These are phyloP conservation scores for Trichophyton benhamiae DNA, from an alignment of 2,329 filamentous ascomycete genomes.

Conservation along the genomic window DNA sequence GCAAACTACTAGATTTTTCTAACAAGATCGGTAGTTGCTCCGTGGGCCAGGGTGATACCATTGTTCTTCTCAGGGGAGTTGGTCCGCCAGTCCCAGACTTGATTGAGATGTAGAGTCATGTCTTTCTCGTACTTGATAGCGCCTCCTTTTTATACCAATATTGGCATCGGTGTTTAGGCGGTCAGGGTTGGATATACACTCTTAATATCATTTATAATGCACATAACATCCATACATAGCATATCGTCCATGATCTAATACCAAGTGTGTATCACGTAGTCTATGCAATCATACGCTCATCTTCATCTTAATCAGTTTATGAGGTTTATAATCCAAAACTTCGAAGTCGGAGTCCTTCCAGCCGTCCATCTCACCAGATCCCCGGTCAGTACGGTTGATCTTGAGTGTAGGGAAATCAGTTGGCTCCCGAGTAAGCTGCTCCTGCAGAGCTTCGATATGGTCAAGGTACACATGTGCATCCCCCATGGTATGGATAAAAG, in stretches of 20 bases:
- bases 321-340: slow-evolving; percentile 76
- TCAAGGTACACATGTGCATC: slow-evolving; percentile 96
- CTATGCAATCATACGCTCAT: slow-evolving; percentile 63
- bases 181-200: not conserved
- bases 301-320: slow-evolving; percentile 92
- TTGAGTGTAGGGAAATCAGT: slow-evolving; percentile 66
- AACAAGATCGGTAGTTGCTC: slow-evolving; percentile 63
- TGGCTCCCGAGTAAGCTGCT: slow-evolving; percentile 70
- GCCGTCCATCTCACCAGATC: slow-evolving; percentile 60
- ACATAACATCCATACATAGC: not conserved
- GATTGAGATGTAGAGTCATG: slow-evolving; percentile 41
- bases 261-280: not conserved
- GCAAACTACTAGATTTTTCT: slow-evolving; percentile 70
- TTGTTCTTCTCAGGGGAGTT: slow-evolving; percentile 77
- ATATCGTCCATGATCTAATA: not conserved
- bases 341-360: slow-evolving; percentile 84
- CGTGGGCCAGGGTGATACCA: slow-evolving; percentile 71
- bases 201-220: not conserved
- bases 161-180: not conserved
- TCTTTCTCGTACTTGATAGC: not conserved
- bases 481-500: slow-evolving; percentile 88
- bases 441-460: slow-evolving; percentile 74
- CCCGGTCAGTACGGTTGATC: slow-evolving; percentile 55
- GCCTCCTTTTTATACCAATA: not conserved
- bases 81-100: slow-evolving; percentile 62